Conservation (phyloP, 768 basidiomycete genomes). For the Cytidiella melzeri region DNA sequence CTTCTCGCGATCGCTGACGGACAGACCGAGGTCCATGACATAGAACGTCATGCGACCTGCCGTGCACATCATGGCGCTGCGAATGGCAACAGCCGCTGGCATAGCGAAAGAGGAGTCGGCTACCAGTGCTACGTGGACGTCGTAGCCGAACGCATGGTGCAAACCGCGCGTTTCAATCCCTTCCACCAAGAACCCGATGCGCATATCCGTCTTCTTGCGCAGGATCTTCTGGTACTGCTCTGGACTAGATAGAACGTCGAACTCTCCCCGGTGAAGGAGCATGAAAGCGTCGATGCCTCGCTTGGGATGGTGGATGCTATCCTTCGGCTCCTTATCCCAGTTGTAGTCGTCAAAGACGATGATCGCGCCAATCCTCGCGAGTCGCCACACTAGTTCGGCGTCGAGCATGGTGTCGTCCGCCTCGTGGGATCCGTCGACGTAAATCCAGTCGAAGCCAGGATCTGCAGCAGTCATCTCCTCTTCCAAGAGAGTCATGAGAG, state of each 20-base stretch:
- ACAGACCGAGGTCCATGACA: constrained; percentile 42
- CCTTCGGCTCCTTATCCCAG: constrained; percentile 43
- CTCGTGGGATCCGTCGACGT: constrained; percentile 54
- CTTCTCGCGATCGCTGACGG: constrained; percentile 16
- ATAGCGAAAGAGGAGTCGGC: constrained; percentile 41
- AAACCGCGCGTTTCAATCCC: neutral
- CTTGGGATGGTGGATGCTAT: constrained; percentile 48
- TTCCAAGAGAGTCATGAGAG: constrained; percentile 37
- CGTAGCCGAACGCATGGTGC: constrained; percentile 32
- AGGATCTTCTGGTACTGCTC: constrained; percentile 48
- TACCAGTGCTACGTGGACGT: constrained; percentile 42
- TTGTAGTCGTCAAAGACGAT: constrained; percentile 55
- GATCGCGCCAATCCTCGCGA: constrained; percentile 43
- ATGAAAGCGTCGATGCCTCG: constrained; percentile 53
- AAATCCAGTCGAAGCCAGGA: constrained; percentile 53
- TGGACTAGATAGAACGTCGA: constrained; percentile 31
- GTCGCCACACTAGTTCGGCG: constrained; percentile 51
- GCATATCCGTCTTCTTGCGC: constrained; percentile 43
- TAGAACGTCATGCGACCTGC: constrained; percentile 40
- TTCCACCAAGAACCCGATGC: constrained; percentile 43
- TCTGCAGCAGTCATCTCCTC: constrained; percentile 34
- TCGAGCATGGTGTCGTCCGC: constrained; percentile 59
- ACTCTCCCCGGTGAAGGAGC: constrained; percentile 43
- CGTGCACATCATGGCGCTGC: constrained; percentile 33
- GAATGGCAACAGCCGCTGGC: constrained; percentile 42